These are phyloP conservation scores for Colletotrichum salicis DNA, from an alignment of 2,329 filamentous ascomycete genomes.

Conservation along the genomic window DNA sequence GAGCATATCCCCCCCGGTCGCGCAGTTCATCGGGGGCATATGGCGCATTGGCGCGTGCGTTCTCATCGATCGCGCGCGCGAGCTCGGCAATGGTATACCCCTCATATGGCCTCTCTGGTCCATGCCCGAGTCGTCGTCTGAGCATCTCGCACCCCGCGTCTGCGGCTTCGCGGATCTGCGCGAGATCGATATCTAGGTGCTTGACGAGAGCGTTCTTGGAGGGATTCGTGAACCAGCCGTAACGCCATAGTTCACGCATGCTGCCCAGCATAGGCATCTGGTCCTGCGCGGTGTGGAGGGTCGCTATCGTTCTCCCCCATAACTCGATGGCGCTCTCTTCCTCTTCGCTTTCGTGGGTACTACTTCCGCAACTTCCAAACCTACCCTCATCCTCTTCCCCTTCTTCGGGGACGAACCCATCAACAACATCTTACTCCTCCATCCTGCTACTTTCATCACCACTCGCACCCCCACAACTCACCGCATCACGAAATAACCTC, in stretches of 20 bases:
- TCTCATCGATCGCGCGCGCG: constrained; percentile 1
- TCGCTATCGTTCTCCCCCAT: not conserved
- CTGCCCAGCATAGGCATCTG: constrained; percentile 15
- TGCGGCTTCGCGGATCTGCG: not conserved
- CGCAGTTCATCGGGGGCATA: not conserved
- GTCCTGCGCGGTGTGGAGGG: constrained; percentile 6
- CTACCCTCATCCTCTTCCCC: not conserved
- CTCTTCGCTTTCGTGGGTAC: not conserved
- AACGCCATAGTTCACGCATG: constrained; percentile 11
- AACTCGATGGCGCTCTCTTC: not conserved
- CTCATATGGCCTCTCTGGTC: not conserved
- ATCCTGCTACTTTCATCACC: not conserved
- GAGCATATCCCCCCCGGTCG: not conserved
- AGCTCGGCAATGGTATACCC: constrained; percentile 1
- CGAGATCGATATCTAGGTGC: not conserved
- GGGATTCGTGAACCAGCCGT: constrained; percentile 1
- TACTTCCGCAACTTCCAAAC: not conserved
- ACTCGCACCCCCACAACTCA: not conserved
- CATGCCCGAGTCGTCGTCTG: not conserved
- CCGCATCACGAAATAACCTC: not conserved
- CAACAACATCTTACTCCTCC: not conserved
- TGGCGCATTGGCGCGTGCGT: not conserved
- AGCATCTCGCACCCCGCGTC: constrained; percentile 3
- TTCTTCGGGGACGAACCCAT: not conserved
- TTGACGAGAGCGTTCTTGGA: constrained; percentile 1